These are phyloP conservation scores for Hypoxylon sp. DNA, from an alignment of 2,329 filamentous ascomycete species.

Conservation along the genomic window DNA sequence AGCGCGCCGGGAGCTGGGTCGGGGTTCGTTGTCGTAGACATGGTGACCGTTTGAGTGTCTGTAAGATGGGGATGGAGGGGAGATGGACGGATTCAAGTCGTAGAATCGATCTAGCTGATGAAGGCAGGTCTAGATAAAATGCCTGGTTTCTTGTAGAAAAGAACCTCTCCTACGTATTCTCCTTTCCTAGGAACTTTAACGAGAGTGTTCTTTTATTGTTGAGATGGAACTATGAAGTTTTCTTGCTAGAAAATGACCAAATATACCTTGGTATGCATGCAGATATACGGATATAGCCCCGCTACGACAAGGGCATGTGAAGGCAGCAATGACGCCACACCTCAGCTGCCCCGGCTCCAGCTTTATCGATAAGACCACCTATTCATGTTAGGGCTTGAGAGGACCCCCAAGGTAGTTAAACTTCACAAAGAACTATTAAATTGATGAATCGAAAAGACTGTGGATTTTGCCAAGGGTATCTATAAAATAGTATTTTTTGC, in stretches of 20 bases:
- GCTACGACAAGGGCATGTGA: constrained; percentile 31
- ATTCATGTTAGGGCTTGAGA: neutral
- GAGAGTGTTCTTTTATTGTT: constrained; percentile 4
- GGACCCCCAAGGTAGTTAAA: too few relatives aligned
- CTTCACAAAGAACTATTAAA: neutral
- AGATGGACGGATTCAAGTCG: neutral
- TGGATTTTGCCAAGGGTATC: neutral
- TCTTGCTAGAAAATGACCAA: neutral
- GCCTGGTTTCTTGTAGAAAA: neutral
- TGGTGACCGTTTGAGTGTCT: constrained; percentile 11
- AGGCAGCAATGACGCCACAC: constrained; percentile 40
- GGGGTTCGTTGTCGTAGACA: constrained; percentile 53
- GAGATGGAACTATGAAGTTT: neutral
- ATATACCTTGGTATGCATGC: neutral
- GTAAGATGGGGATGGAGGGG: neutral
- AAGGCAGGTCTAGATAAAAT: neutral
- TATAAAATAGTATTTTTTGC: neutral
- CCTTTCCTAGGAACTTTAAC: neutral
- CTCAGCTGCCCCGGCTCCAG: neutral
- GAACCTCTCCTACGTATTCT: neutral
- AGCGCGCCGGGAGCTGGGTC: constrained; percentile 57
- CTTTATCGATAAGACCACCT: constrained; percentile 28
- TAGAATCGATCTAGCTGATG: neutral
- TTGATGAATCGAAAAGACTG: neutral
- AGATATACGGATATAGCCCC: constrained; percentile 25